Evolutionary conservation across 306 rosid species (phyloP).

Genomic region (Trifolium fragiferum): DNA sequence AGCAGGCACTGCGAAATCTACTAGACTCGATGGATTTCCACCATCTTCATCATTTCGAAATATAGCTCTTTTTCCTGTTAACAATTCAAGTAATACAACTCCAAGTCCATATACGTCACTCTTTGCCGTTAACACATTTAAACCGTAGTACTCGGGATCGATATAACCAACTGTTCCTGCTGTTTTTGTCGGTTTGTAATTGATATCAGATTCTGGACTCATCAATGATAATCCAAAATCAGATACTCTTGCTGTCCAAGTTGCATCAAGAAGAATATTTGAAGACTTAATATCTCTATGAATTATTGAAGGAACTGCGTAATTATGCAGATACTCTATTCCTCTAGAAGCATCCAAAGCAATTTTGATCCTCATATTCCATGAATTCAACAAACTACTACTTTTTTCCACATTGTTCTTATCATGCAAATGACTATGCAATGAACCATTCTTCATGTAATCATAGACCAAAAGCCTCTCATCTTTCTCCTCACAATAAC

Average conservation of each 20-base stretch:
- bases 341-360: constrained; percentile 92
- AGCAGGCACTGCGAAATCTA: constrained; percentile 79
- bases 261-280: constrained; percentile 73
- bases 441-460: constrained; percentile 88
- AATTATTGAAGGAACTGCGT: constrained; percentile 93
- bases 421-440: constrained; percentile 75
- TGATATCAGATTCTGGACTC: constrained; percentile 68
- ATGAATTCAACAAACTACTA: constrained; percentile 64
- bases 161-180: constrained; percentile 93
- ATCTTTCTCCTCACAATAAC: constrained; percentile 82
- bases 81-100: constrained; percentile 77
- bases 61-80: constrained; percentile 92
- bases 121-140: constrained; percentile 82
- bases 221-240: constrained; percentile 86
- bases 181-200: constrained; percentile 62
- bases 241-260: constrained; percentile 84
- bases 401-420: constrained; percentile 66
- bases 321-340: constrained; percentile 87
- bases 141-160: constrained; percentile 95
- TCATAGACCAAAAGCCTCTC: constrained; percentile 90
- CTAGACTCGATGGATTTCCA: constrained; percentile 67
- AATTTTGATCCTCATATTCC: constrained; percentile 88
- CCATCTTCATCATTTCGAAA: constrained; percentile 65
- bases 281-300: constrained; percentile 93
- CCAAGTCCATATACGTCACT: constrained; percentile 96